phyloP scores from a whole-genome alignment of 352 stramenopile species.

The Plasmopara muralis region DNA sequence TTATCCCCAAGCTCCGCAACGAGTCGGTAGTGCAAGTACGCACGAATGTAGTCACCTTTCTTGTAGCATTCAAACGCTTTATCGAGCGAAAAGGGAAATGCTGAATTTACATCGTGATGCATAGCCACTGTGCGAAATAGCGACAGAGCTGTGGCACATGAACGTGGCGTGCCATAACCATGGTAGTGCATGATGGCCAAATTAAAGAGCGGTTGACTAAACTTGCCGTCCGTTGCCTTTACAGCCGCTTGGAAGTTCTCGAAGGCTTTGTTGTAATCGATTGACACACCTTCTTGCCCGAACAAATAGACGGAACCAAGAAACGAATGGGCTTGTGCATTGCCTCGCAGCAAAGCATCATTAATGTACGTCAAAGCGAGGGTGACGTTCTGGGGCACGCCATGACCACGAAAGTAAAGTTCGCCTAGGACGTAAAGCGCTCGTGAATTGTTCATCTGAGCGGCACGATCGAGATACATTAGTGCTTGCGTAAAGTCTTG shows the following conservation, averaged over 20 bases:
- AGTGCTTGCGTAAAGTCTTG: constrained; percentile 54
- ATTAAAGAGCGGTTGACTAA: constrained; percentile 58
- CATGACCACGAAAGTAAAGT: constrained; percentile 48
- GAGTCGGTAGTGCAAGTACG: constrained; percentile 65
- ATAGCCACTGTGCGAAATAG: constrained; percentile 65
- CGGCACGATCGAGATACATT: constrained; percentile 51
- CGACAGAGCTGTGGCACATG: constrained; percentile 38
- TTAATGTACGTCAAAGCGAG: constrained; percentile 54
- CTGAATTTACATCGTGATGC: constrained; percentile 36
- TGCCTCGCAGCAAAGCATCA: constrained; percentile 45
- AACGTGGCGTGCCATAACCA: constrained; percentile 42
- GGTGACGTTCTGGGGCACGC: constrained; percentile 56
- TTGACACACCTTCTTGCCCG: constrained; percentile 40
- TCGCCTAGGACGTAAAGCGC: constrained; percentile 59
- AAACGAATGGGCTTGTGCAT: constrained; percentile 62
- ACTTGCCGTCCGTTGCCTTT: constrained; percentile 30
- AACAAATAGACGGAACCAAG: constrained; percentile 61
- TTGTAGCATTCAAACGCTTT: constrained; percentile 63
- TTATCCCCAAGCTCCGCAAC: constrained; percentile 57
- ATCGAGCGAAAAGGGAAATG: constrained; percentile 57
- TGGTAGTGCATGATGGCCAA: constrained; percentile 70
- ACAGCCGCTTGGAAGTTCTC: constrained; percentile 56
- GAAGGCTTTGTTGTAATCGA: constrained; percentile 46
- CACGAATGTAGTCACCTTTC: constrained; percentile 51
- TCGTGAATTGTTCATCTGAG: constrained; percentile 48